Conservation (phyloP, 257 asterid genomes). For the Henckelia pumila region DNA sequence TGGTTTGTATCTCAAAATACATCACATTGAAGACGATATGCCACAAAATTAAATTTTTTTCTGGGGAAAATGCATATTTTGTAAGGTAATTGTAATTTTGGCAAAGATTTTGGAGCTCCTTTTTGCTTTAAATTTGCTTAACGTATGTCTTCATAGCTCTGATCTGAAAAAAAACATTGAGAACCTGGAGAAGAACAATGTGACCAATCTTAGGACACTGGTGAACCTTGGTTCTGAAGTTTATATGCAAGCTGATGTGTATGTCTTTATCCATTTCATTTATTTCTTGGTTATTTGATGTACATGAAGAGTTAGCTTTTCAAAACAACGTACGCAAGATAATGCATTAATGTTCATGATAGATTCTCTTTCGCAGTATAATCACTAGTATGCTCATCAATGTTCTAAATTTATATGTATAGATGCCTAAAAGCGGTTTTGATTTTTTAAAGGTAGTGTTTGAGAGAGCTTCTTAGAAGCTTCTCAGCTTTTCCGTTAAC, state of each 20-base stretch:
- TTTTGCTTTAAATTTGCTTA: slow-evolving; percentile 34
- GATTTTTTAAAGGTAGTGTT: too few species aligned
- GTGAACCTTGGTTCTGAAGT: slow-evolving; percentile 94
- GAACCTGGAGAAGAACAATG: slow-evolving; percentile 78
- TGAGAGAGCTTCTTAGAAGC: too few species aligned
- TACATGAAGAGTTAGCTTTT: too few species aligned
- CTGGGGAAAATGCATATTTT: not conserved
- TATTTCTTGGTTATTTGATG: slow-evolving; percentile 7
- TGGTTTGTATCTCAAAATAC: slow-evolving; percentile 2
- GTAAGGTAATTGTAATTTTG: not conserved
- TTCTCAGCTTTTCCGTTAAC: too few species aligned
- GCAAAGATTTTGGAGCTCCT: not conserved
- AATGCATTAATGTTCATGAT: too few species aligned
- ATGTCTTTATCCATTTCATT: slow-evolving; percentile 28
- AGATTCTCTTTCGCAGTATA: too few species aligned
- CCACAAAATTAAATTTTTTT: too few species aligned
- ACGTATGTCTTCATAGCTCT: slow-evolving; percentile 51
- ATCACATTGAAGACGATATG: too few species aligned
- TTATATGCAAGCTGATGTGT: slow-evolving; percentile 90
- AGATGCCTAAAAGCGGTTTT: too few species aligned
- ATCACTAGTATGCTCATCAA: too few species aligned
- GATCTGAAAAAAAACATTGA: slow-evolving; percentile 78
- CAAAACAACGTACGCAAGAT: too few species aligned
- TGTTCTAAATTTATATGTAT: too few species aligned
- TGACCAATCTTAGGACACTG: slow-evolving; percentile 65